Percentiles rank a stretch among this genome's conserved stretches.
These are phyloP conservation scores for Liquidambar formosana DNA, from an alignment of 164 flowering plant genomes.

Conservation along the genomic window DNA sequence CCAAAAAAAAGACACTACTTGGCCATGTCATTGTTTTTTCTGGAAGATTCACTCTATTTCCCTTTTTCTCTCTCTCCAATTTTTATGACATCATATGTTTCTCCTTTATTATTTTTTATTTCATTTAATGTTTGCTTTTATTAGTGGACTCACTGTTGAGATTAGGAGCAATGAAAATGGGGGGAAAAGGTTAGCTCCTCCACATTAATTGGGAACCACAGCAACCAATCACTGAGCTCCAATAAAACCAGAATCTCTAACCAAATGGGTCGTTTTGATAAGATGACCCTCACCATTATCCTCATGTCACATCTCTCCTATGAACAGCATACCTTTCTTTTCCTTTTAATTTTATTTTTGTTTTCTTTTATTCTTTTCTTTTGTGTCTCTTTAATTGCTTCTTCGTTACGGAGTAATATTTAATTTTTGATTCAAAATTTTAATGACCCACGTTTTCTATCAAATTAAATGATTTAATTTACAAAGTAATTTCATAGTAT, in stretches of 20 bases:
- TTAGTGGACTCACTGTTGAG: not conserved
- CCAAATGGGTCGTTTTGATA: constrained; percentile 14
- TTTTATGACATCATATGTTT: no score
- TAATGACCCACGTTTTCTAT: no score
- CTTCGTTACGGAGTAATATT: no score
- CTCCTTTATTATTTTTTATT: no score
- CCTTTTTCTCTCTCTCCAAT: no score
- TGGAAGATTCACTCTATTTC: no score
- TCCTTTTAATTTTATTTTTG: not conserved
- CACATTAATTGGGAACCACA: constrained; percentile 9
- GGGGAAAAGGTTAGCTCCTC: not conserved
- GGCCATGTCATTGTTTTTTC: no score
- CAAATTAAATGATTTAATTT: no score
- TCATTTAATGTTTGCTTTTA: not conserved
- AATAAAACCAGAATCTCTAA: constrained; percentile 19
- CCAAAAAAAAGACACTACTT: no score
- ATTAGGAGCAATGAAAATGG: not conserved
- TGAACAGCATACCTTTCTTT: no score
- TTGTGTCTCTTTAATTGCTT: not conserved
- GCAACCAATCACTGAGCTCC: constrained; percentile 16
- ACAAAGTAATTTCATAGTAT: no score
- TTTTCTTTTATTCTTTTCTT: not conserved
- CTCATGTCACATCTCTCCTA: constrained; percentile 12
- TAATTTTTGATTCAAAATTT: no score
- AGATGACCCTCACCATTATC: constrained; percentile 22